Base-by-base conservation (phyloP, 1,284 basidiomycete species). In the Stereum hirsutum region DNA sequence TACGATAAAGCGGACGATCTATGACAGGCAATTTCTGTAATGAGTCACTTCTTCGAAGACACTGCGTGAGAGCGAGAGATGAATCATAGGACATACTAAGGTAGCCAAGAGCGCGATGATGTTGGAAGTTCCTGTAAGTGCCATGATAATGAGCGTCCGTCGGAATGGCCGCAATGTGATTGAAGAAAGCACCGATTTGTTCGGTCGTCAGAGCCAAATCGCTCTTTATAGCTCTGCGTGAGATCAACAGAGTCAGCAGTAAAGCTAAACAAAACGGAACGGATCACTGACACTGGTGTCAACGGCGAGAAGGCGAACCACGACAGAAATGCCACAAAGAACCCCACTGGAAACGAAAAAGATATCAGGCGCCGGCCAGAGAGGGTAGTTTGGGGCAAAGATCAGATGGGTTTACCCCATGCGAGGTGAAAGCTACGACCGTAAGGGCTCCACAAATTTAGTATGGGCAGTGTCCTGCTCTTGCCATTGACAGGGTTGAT, bases 281-380 rank as follows among this genome's bases (percentile, higher is more conserved):
- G n/a, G n/a, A n/a, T n/a, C n/a, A n/a, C n/a, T n/a, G n/a, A n/a
- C 31, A 79, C 75, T 0, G 78, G 72, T 35, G 79, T 68, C 8
- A 83, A 65, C 0, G 78, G 78, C 14, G 76, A 65, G 54, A 81
- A 81, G 0, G 78, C 78, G 48, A 82, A 83, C 80, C 80, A 83
- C 12, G 75, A 72, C 17, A 78, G 55, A 49, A 39, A 39, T 10
- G 37, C 37, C 17, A 27, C 26, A 12, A 39, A 39, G 37, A 39
- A 39, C n/a, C 37, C 37, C 11, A 39, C 17, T 32, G 19, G 14
- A 17, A 14, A 4, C 14, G 31, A 4, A 17, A 14, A 32, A 14
- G 8, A 8, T 14, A 8, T 10, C n/a, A 32, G 19, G 19, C 14
- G 14, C 31, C 14, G 31, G n/a, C 4, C 31, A 32, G 4, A 4